Base-by-base conservation (phyloP, 2,329 filamentous ascomycete species). In the Colletotrichum spinosum region DNA sequence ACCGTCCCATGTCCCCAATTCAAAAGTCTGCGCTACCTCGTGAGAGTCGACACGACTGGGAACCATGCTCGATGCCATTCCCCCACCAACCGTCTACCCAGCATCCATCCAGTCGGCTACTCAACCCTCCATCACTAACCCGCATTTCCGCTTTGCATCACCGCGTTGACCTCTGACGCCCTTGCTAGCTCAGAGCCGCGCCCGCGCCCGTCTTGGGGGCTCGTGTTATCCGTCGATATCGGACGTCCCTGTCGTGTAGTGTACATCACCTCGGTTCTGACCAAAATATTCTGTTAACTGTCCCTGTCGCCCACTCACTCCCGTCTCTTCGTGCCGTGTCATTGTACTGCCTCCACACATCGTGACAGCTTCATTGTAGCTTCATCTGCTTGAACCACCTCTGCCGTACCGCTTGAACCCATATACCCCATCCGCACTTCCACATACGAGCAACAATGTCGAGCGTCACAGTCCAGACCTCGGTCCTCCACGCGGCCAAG, bases 401-500 rank as follows among this genome's bases (percentile, higher is more conserved):
- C 38, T 39, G 25, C 46, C 38, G 15, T 33, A 17, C 12, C 42
- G 10, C 13, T 55, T 5, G 15, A 10, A 45, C n/a, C 53, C 0
- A 33, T 17, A 12, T 50, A 54, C 17, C 33, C 34, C 35, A 50
- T 38, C 35, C 10, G 15, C 42, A 33, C 25, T 13, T n/a, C 39
- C 35, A 15, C 38, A 42, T 56, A 53, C 52, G 38, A 52, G 41
- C n/a, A 13, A 49, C n/a, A 48, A 67, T 67, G 64, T 41, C 59
- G 12, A 53, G 53, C 54, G 50, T 55, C 25, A 60, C 65, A 61
- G 79, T 85, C 35, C 79, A 78, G 69, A 84, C 85, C 15, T 87
- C 85, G 15, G 84, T 88, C 60, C 80, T 87, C n/a, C 79, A 86
- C 68, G 85, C 81, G 13, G 80, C 79, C 52, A 80, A 78, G 68